Percentiles rank a stretch among this genome's conserved stretches.
Conservation (phyloP, 2,329 filamentous ascomycete genomes). For the Venturia carpophila region DNA sequence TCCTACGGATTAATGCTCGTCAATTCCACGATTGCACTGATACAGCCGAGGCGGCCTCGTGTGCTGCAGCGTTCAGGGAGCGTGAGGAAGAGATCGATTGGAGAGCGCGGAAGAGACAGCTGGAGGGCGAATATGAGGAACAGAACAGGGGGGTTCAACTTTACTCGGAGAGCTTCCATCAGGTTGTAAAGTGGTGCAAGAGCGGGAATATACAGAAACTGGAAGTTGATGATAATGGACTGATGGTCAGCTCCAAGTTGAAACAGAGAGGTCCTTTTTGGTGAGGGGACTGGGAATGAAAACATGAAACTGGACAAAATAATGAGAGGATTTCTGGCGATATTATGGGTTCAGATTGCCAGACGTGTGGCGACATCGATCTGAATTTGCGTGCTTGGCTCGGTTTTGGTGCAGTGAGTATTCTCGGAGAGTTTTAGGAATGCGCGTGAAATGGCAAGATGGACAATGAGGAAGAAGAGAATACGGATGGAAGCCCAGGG, state of each 20-base stretch:
- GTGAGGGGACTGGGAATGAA: too few species aligned
- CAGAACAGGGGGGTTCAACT: background rate
- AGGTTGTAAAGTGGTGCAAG: background rate
- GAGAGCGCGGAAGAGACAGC: background rate
- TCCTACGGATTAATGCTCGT: background rate
- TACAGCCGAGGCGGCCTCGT: background rate
- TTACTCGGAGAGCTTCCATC: constrained; percentile 1
- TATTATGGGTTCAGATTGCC: too few species aligned
- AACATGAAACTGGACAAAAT: too few species aligned
- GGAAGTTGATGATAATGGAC: background rate
- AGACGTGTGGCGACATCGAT: too few species aligned
- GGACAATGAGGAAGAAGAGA: too few species aligned
- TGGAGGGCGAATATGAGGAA: background rate
- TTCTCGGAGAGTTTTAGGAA: too few species aligned
- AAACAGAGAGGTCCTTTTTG: too few species aligned
- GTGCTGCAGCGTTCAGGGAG: background rate
- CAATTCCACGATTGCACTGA: background rate
- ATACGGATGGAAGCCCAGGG: too few species aligned
- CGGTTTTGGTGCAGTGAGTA: too few species aligned
- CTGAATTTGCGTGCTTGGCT: too few species aligned
- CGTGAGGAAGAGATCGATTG: background rate
- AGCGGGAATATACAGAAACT: background rate
- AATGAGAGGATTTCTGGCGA: too few species aligned
- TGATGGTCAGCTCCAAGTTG: background rate
- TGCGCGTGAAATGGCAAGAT: too few species aligned